phyloP scores from a whole-genome alignment of 2,329 filamentous ascomycete species.

The Apiospora malaysiana region DNA sequence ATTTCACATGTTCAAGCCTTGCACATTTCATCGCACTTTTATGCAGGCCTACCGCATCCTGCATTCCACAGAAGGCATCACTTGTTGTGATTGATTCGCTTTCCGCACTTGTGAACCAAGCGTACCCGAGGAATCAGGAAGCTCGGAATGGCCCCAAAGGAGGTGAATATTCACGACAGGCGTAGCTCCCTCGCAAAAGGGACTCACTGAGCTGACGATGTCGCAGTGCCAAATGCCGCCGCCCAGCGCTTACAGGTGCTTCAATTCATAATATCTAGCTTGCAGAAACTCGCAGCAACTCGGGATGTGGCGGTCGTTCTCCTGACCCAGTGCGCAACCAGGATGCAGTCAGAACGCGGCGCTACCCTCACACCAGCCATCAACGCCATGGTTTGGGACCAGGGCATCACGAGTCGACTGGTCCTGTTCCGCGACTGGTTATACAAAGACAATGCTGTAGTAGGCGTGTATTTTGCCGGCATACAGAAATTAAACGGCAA shows the following conservation, averaged over 20 bases:
- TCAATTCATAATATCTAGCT: constrained; percentile 69
- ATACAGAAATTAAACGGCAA: constrained; percentile 70
- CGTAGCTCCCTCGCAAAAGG: constrained; percentile 15
- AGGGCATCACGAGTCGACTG: constrained; percentile 73
- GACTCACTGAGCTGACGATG: constrained; percentile 24
- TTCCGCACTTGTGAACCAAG: constrained; percentile 76
- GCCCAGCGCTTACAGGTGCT: constrained; percentile 57
- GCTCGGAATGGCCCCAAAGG: constrained; percentile 44
- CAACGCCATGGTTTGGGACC: constrained; percentile 80
- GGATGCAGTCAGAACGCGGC: constrained; percentile 69
- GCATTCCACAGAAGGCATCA: constrained; percentile 67
- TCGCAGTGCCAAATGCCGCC: constrained; percentile 44
- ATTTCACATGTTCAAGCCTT: constrained; percentile 64
- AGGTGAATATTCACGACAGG: constrained; percentile 44
- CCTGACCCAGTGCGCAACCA: constrained; percentile 82
- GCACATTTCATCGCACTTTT: constrained; percentile 78
- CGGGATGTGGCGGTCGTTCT: constrained; percentile 76
- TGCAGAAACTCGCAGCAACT: constrained; percentile 78
- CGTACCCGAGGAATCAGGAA: constrained; percentile 69
- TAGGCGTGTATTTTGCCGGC: constrained; percentile 63
- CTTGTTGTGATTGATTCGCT: constrained; percentile 81
- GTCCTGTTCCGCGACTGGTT: constrained; percentile 82
- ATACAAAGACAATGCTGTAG: constrained; percentile 52
- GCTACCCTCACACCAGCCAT: constrained; percentile 78
- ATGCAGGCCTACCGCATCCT: constrained; percentile 65